These are phyloP conservation scores for Cordyceps tenuipes DNA, from an alignment of 2,329 filamentous ascomycete genomes.

Conservation along the genomic window DNA sequence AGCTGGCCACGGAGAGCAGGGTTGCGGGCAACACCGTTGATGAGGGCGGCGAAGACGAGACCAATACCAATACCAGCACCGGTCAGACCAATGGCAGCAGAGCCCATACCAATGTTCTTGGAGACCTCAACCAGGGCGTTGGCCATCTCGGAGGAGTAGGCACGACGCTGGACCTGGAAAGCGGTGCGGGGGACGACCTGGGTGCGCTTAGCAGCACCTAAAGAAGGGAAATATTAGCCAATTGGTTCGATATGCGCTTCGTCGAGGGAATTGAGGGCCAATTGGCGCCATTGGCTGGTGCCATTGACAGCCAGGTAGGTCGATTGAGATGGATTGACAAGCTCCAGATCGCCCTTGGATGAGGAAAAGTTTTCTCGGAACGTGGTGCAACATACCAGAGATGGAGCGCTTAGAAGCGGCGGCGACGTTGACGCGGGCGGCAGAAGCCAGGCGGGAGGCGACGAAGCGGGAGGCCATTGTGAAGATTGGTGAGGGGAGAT, in stretches of 20 bases:
- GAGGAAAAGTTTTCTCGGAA: slow-evolving; percentile 22
- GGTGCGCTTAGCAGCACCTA: slow-evolving; percentile 60
- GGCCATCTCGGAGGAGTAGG: slow-evolving; percentile 84
- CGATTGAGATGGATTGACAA: slow-evolving; percentile 4
- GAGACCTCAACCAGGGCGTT: slow-evolving; percentile 83
- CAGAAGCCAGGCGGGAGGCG: slow-evolving; percentile 67
- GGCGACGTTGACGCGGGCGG: slow-evolving; percentile 70
- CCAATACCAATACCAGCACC: slow-evolving; percentile 93
- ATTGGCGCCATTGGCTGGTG: slow-evolving; percentile 13
- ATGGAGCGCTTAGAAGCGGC: slow-evolving; percentile 67
- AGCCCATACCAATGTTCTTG: slow-evolving; percentile 84
- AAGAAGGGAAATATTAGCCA: slow-evolving; percentile 23
- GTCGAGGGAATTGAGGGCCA: background rate
- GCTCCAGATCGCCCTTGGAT: background rate
- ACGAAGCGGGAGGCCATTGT: slow-evolving; percentile 76
- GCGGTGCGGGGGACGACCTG: slow-evolving; percentile 58
- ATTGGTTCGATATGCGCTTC: slow-evolving; percentile 15
- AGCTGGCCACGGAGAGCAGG: slow-evolving; percentile 89
- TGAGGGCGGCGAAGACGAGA: slow-evolving; percentile 84
- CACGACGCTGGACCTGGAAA: slow-evolving; percentile 58
- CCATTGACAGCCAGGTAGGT: slow-evolving; percentile 12
- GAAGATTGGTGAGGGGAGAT: slow-evolving; percentile 45
- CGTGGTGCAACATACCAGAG: slow-evolving; percentile 49
- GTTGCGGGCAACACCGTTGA: slow-evolving; percentile 88
- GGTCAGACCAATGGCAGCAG: slow-evolving; percentile 84